These are phyloP conservation scores for Rosa hybrid DNA, from an alignment of 331 rosid species.

Conservation along the genomic window DNA sequence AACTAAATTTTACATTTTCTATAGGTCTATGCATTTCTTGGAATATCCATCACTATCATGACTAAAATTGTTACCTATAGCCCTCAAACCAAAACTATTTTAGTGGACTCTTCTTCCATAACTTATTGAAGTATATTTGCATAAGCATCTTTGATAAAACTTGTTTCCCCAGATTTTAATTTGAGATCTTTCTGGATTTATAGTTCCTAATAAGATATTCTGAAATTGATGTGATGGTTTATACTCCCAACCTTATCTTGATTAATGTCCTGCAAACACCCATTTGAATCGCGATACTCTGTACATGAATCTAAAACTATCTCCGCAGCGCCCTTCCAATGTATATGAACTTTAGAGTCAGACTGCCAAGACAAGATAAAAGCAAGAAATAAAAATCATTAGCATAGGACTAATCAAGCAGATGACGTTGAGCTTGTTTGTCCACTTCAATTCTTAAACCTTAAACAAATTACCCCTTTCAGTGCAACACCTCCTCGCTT, in stretches of 20 bases:
- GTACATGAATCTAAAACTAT: constrained; percentile 71
- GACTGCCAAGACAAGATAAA: constrained; percentile 44
- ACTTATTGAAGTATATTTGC: constrained; percentile 13
- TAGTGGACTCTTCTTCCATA: constrained; percentile 15
- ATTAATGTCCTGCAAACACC: constrained; percentile 52
- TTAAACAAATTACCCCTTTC: constrained; percentile 54
- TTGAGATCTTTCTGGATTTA: constrained; percentile 13
- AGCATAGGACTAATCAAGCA: constrained; percentile 11
- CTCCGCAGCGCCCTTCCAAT: constrained; percentile 99
- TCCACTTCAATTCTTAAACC: neutral
- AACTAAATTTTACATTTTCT: neutral
- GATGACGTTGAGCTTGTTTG: neutral
- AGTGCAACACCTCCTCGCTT: constrained; percentile 94
- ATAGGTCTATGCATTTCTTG: neutral
- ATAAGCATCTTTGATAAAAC: neutral
- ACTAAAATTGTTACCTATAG: neutral
- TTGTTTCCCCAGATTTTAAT: constrained; percentile 11
- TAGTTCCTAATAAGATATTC: neutral
- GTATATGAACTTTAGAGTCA: constrained; percentile 70
- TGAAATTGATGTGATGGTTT: neutral
- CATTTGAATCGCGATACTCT: constrained; percentile 66
- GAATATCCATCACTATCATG: constrained; percentile 4
- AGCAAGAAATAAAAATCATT: neutral
- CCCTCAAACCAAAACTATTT: no score
- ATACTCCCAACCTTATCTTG: constrained; percentile 62